Conservation (phyloP, 345 rosid species). For the Gynandropsis gynandra region DNA sequence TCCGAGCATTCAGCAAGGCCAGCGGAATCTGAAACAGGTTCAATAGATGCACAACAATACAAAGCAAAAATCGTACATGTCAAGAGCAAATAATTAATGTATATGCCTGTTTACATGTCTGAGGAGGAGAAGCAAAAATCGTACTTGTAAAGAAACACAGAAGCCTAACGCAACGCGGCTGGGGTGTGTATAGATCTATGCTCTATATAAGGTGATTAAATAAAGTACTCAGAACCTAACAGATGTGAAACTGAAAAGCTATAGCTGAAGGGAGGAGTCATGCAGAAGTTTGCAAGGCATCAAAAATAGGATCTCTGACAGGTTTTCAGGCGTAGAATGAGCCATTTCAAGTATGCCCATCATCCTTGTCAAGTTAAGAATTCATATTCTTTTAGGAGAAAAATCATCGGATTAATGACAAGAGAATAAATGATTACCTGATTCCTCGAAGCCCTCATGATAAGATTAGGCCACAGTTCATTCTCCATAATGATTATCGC, state of each 20-base stretch:
- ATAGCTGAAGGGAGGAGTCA: background rate
- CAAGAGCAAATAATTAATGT: background rate
- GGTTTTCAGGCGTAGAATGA: too few relatives aligned
- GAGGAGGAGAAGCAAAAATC: background rate
- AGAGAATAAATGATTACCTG: slow-evolving; percentile 39
- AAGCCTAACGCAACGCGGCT: too few relatives aligned
- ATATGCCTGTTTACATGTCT: too few relatives aligned
- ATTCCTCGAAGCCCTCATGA: slow-evolving; percentile 53
- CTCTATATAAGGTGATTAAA: background rate
- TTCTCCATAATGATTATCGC: slow-evolving; percentile 70
- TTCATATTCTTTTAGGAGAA: too few relatives aligned
- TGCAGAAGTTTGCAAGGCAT: background rate
- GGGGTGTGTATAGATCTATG: too few relatives aligned
- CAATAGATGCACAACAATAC: background rate
- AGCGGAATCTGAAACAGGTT: slow-evolving; percentile 48
- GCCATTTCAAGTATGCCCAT: too few relatives aligned
- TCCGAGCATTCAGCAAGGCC: slow-evolving; percentile 73
- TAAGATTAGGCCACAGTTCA: slow-evolving; percentile 91
- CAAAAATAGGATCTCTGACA: too few relatives aligned
- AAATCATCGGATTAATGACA: background rate
- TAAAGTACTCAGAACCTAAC: background rate
- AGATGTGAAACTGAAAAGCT: background rate
- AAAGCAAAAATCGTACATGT: background rate
- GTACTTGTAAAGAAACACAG: too few relatives aligned
- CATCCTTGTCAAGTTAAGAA: too few relatives aligned